Conservation (phyloP, 2,329 filamentous ascomycete genomes). For the Cadophora luteo-olivacea region DNA sequence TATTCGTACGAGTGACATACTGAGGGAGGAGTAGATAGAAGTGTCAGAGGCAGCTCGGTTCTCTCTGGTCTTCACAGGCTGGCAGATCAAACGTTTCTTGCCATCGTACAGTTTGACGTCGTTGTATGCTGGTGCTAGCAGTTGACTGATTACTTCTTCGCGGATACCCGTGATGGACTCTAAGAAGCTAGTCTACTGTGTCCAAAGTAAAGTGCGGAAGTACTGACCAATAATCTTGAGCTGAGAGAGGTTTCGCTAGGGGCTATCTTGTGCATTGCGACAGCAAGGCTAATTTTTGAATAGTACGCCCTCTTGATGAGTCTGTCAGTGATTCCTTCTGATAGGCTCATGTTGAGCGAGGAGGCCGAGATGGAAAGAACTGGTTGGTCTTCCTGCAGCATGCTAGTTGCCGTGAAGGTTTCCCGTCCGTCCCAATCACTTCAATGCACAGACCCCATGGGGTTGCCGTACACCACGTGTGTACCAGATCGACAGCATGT, state of each 20-base stretch:
- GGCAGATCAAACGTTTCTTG: background rate
- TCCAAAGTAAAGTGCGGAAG: background rate
- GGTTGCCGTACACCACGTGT: too few species aligned
- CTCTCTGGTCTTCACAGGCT: background rate
- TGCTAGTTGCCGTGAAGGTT: too few species aligned
- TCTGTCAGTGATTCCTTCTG: too few species aligned
- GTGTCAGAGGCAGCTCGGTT: background rate
- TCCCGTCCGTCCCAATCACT: too few species aligned
- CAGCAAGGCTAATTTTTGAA: too few species aligned
- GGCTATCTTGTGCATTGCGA: background rate
- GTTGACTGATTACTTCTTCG: background rate
- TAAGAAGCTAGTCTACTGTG: background rate
- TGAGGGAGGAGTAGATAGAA: background rate
- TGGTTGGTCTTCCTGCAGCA: too few species aligned
- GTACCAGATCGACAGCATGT: too few species aligned
- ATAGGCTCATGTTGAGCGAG: too few species aligned
- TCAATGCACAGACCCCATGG: too few species aligned
- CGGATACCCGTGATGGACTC: background rate
- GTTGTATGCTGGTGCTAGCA: background rate
- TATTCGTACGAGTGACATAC: background rate
- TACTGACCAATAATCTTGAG: conserved; percentile 12
- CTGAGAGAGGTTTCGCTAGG: background rate
- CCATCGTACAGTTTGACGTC: background rate
- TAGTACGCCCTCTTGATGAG: too few species aligned
- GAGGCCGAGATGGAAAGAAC: too few species aligned